Conservation (phyloP, 345 rosid species). For the Salix viminalis region DNA sequence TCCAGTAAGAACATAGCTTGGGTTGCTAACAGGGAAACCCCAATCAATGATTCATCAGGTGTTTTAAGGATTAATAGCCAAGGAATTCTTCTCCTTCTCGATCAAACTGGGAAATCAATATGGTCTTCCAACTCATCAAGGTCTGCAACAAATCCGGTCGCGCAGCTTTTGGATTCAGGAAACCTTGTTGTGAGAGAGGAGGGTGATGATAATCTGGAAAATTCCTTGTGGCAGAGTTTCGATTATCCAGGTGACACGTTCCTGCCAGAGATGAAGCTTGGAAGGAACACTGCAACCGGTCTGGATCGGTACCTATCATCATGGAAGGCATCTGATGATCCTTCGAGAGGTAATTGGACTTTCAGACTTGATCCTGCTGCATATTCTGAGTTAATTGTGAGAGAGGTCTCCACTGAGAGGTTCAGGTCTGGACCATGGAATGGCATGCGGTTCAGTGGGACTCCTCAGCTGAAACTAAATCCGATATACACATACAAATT, state of each 20-base stretch:
- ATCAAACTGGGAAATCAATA: background rate
- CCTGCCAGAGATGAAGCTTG: constrained; percentile 20
- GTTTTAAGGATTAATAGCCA: background rate
- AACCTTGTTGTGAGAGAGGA: constrained; percentile 5
- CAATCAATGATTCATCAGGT: background rate
- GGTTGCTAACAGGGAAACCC: constrained; percentile 9
- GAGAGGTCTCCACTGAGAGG: background rate
- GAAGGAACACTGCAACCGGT: constrained; percentile 8
- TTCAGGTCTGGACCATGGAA: constrained; percentile 17
- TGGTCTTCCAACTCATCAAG: constrained; percentile 2
- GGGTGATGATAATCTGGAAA: background rate
- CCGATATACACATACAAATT: background rate
- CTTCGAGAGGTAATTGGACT: constrained; percentile 4
- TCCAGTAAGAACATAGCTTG: background rate
- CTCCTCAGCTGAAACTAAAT: constrained; percentile 4
- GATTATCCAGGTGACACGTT: constrained; percentile 5
- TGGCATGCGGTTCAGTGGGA: constrained; percentile 3
- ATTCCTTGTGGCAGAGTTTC: constrained; percentile 3
- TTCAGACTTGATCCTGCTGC: constrained; percentile 7
- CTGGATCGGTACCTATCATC: constrained; percentile 6
- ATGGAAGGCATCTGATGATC: constrained; percentile 10
- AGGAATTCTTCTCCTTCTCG: background rate
- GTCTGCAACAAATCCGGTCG: background rate
- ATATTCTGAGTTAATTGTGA: constrained; percentile 5
- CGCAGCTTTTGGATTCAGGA: background rate